Evolutionary conservation across 1,139 yeast species (phyloP).

Genomic region (Eremothecium sinecaudum): DNA sequence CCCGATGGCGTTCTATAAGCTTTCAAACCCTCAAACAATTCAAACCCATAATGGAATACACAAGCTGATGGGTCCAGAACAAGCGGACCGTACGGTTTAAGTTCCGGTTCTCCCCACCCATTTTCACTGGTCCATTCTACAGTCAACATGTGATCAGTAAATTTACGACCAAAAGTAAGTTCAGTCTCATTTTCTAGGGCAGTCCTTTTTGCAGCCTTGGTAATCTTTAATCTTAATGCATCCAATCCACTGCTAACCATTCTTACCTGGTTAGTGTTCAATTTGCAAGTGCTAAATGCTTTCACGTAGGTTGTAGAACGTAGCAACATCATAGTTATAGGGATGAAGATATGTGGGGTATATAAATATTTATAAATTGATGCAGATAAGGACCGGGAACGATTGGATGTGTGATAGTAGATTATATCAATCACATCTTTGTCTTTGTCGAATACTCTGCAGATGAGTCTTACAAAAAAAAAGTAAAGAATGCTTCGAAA

Average conservation of each 20-base stretch:
- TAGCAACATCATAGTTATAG: too few species aligned
- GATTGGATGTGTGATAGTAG: too few species aligned
- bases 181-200: conserved; percentile 59
- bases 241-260: conserved; percentile 42
- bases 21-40: conserved; percentile 92
- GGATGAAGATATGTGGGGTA: too few species aligned
- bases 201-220: conserved; percentile 52
- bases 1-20: conserved; percentile 72
- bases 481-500: too few species aligned
- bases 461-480: too few species aligned
- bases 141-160: conserved; percentile 86
- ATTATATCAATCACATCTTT: too few species aligned
- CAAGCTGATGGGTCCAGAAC: conserved; percentile 75
- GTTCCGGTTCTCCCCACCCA: conserved; percentile 85
- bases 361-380: too few species aligned
- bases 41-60: conserved; percentile 92
- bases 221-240: conserved; percentile 56
- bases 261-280: too few species aligned
- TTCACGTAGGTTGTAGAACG: too few species aligned
- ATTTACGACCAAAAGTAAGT: conserved; percentile 75
- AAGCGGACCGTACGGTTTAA: conserved; percentile 73
- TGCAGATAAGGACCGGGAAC: too few species aligned
- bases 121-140: conserved; percentile 66
- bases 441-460: too few species aligned
- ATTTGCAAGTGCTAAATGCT: too few species aligned